Evolutionary conservation across 1,284 basidiomycete genomes (phyloP).

Genomic region (Microbotryum intermedium): DNA sequence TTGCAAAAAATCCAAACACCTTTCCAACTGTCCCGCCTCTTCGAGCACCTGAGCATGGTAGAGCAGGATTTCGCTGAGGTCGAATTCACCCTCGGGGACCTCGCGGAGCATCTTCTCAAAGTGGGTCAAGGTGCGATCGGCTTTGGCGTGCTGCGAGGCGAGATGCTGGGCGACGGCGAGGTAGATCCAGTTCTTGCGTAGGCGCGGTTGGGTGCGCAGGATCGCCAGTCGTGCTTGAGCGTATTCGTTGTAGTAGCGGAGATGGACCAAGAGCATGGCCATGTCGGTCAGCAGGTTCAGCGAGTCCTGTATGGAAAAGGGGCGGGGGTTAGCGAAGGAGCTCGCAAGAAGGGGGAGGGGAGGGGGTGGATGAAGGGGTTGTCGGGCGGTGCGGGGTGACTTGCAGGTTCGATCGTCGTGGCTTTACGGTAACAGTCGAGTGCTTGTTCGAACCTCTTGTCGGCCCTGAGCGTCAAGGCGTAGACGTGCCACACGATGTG

Average conservation of each 20-base stretch:
- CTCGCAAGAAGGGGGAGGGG: background rate
- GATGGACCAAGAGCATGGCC: constrained; percentile 79
- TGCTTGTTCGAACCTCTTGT: constrained; percentile 79
- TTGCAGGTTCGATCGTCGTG: constrained; percentile 75
- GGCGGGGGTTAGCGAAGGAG: background rate
- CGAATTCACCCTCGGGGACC: constrained; percentile 65
- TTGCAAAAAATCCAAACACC: constrained; percentile 55
- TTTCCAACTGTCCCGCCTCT: constrained; percentile 51
- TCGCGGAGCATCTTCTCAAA: constrained; percentile 46
- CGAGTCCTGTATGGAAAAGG: constrained; percentile 59
- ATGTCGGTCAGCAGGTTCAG: constrained; percentile 87
- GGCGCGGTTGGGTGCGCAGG: constrained; percentile 68
- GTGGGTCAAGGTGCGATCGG: constrained; percentile 56
- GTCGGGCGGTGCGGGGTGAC: constrained; percentile 33
- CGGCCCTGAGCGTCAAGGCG: constrained; percentile 82
- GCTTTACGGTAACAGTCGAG: constrained; percentile 70
- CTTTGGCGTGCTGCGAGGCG: constrained; percentile 62
- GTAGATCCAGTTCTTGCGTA: constrained; percentile 82
- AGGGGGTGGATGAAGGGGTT: background rate
- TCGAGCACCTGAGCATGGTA: constrained; percentile 75
- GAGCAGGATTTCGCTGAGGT: constrained; percentile 75
- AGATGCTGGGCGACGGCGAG: constrained; percentile 84
- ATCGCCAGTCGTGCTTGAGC: constrained; percentile 76
- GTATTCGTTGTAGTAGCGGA: constrained; percentile 71
- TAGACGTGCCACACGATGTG: constrained; percentile 99